phyloP scores from a whole-genome alignment of 2,329 filamentous ascomycete genomes.

The Eutypella sp. region DNA sequence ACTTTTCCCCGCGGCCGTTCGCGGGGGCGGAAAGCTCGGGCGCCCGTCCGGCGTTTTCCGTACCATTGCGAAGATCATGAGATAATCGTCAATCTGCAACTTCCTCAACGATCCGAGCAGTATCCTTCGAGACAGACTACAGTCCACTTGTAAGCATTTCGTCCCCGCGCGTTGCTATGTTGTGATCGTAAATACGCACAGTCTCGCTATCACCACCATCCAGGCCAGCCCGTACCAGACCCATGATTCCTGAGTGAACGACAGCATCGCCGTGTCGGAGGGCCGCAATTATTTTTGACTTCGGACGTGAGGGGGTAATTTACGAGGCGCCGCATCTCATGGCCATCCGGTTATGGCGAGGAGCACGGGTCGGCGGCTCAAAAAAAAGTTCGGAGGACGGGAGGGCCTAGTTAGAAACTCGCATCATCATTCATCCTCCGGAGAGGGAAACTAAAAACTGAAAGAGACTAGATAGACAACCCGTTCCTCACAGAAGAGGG shows the following conservation, averaged over 20 bases:
- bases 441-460: no score
- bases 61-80: constrained; percentile 50
- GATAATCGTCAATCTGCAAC: constrained; percentile 50
- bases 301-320: no score
- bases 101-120: constrained; percentile 40
- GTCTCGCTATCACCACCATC: constrained; percentile 32
- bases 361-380: no score
- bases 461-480: no score
- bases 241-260: constrained; percentile 32
- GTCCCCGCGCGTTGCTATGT: constrained; percentile 1
- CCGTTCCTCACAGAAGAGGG: no score
- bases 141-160: constrained; percentile 1
- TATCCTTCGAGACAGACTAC: constrained; percentile 33
- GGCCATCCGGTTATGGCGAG: no score
- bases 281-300: no score
- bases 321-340: no score
- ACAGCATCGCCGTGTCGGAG: background rate
- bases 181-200: constrained; percentile 32
- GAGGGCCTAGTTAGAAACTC: no score
- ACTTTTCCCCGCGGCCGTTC: no score
- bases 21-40: background rate
- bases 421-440: no score
- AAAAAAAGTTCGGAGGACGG: no score
- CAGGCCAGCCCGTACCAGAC: constrained; percentile 39
- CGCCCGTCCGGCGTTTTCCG: constrained; percentile 15